Percentiles rank a stretch among this genome's conserved stretches.
Conservation (phyloP, 1,139 yeast species). For the Geotrichum carabidarum region DNA sequence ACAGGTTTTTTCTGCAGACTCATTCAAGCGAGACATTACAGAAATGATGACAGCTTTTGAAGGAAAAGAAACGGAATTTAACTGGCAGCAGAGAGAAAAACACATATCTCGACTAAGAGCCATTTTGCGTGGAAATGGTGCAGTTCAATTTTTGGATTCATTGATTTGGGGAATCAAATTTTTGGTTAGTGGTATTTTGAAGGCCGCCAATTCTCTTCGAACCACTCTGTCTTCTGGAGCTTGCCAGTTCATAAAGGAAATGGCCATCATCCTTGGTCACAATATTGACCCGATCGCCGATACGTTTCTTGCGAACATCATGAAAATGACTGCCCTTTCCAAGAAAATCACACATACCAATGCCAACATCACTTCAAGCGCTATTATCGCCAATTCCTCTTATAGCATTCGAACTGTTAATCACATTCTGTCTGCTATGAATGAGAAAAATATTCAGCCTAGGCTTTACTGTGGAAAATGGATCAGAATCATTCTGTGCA, state of each 20-base stretch:
- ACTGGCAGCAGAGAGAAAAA: slow-evolving; percentile 76
- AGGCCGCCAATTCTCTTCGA: slow-evolving; percentile 67
- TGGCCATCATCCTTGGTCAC: slow-evolving; percentile 48
- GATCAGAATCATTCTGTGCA: slow-evolving; percentile 56
- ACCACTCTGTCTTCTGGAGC: slow-evolving; percentile 77
- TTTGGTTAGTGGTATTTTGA: slow-evolving; percentile 58
- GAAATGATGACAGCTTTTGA: slow-evolving; percentile 45
- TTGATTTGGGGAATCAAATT: slow-evolving; percentile 44
- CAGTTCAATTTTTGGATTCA: slow-evolving; percentile 41
- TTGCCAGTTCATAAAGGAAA: slow-evolving; percentile 74
- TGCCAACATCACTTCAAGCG: slow-evolving; percentile 63
- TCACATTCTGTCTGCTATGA: slow-evolving; percentile 49
- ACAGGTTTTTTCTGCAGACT: slow-evolving; percentile 34
- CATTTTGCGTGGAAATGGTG: slow-evolving; percentile 55
- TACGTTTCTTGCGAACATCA: slow-evolving; percentile 50
- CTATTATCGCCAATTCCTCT: slow-evolving; percentile 54
- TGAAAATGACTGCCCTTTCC: slow-evolving; percentile 65
- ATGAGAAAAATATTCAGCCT: slow-evolving; percentile 68
- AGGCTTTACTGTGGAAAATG: slow-evolving; percentile 66
- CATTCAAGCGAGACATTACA: slow-evolving; percentile 40
- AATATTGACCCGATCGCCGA: slow-evolving; percentile 63
- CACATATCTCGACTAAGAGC: slow-evolving; percentile 53
- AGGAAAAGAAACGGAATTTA: slow-evolving; percentile 83
- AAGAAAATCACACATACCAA: slow-evolving; percentile 74
- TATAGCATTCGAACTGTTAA: slow-evolving; percentile 51